These are phyloP conservation scores for Apiospora aurea DNA, from an alignment of 2,329 filamentous ascomycete species.

Conservation along the genomic window DNA sequence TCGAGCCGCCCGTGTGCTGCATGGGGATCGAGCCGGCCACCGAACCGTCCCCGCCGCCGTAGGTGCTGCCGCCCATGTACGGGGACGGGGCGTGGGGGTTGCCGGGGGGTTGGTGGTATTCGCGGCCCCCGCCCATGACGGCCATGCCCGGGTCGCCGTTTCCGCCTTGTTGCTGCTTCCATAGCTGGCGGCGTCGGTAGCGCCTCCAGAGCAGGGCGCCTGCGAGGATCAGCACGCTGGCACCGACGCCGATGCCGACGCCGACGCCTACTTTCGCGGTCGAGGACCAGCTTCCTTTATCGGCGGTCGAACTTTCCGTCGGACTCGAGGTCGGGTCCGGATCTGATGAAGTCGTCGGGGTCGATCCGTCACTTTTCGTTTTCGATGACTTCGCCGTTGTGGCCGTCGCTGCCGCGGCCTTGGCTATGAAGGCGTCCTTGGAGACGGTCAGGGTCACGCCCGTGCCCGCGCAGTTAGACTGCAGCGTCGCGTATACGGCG, in stretches of 20 bases:
- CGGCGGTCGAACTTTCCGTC: not conserved
- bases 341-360: constrained; percentile 28
- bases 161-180: not conserved
- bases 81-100: not conserved
- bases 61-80: not conserved
- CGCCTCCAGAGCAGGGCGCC: constrained; percentile 40
- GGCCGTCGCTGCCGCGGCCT: constrained; percentile 37
- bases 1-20: constrained; percentile 2
- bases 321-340: constrained; percentile 39
- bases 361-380: constrained; percentile 29
- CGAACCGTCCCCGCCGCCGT: not conserved
- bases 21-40: not conserved
- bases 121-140: not conserved
- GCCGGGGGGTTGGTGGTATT: not conserved
- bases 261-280: constrained; percentile 50
- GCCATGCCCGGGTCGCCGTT: not conserved
- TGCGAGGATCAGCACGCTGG: constrained; percentile 31
- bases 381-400: constrained; percentile 30
- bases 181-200: constrained; percentile 35
- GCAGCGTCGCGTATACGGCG: constrained; percentile 53
- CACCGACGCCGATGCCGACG: constrained; percentile 37
- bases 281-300: constrained; percentile 20
- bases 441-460: constrained; percentile 51
- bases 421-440: constrained; percentile 49
- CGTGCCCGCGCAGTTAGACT: constrained; percentile 51